A percentile compares a stretch with the other conserved stretches of the same genome.
These are phyloP conservation scores for Umbilicaria muhlenbergii DNA, from an alignment of 495 filamentous ascomycete species.

Conservation along the genomic window DNA sequence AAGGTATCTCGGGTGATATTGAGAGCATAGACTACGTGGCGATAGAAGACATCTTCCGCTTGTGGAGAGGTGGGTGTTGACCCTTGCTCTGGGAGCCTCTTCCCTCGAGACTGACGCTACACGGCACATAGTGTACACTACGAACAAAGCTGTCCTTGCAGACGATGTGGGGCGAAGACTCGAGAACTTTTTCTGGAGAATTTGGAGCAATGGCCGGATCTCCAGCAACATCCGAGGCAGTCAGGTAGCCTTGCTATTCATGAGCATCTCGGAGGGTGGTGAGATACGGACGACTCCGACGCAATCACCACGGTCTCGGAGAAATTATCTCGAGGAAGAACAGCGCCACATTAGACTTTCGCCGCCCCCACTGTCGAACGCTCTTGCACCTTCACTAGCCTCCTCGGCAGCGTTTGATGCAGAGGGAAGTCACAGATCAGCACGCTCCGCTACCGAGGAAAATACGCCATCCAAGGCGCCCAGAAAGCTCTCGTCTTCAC, in stretches of 20 bases:
- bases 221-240: constrained; percentile 16
- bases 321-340: background rate
- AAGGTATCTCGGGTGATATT: constrained; percentile 16
- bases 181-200: constrained; percentile 39
- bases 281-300: constrained; percentile 14
- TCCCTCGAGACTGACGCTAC: background rate
- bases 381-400: background rate
- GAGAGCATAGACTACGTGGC: constrained; percentile 17
- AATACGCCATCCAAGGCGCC: too few relatives aligned
- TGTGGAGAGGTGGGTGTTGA: constrained; percentile 32
- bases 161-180: constrained; percentile 27
- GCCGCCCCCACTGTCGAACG: constrained; percentile 5
- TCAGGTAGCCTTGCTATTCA: constrained; percentile 25
- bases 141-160: constrained; percentile 22
- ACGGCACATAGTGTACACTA: constrained; percentile 24
- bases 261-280: constrained; percentile 22
- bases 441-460: background rate
- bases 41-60: constrained; percentile 21
- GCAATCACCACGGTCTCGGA: constrained; percentile 11
- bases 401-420: too few relatives aligned
- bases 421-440: background rate
- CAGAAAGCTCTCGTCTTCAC: background rate
- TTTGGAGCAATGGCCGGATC: constrained; percentile 26
- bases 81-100: background rate
- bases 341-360: background rate